Evolutionary conservation across 2,329 filamentous ascomycete species (phyloP).

Genomic region (Cladophialophora immunda): DNA sequence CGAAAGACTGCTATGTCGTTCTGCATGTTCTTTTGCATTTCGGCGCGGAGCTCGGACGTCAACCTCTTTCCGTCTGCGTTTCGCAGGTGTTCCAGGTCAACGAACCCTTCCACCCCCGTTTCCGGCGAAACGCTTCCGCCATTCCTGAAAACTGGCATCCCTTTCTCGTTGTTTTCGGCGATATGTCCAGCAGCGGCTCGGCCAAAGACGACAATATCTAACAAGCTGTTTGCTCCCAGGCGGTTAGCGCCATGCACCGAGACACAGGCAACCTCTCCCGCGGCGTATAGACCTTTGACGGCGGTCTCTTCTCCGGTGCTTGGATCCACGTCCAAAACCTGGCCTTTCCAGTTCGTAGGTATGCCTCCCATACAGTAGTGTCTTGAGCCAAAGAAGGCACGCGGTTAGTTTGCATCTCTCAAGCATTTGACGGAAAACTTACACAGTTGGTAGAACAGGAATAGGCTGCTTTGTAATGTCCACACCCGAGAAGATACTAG

Average conservation of each 20-base stretch:
- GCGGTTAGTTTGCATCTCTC: not conserved
- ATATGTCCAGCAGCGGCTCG: conserved; percentile 97
- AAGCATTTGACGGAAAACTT: not conserved
- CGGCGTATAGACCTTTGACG: conserved; percentile 93
- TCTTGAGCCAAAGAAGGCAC: conserved; percentile 8
- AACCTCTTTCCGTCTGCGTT: conserved; percentile 78
- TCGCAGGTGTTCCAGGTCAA: conserved; percentile 75
- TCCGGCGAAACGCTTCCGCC: conserved; percentile 81
- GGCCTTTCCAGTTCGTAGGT: conserved; percentile 94
- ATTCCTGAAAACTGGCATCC: conserved; percentile 64
- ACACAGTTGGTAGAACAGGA: conserved; percentile 89
- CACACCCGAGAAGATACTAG: conserved; percentile 95
- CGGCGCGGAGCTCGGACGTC: conserved; percentile 80
- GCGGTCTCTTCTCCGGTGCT: conserved; percentile 87
- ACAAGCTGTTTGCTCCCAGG: conserved; percentile 95
- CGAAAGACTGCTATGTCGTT: conserved; percentile 91
- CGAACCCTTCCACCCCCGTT: conserved; percentile 77
- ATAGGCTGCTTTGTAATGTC: conserved; percentile 98
- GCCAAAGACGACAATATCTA: conserved; percentile 97
- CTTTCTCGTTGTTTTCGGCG: conserved; percentile 89
- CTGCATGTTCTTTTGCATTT: conserved; percentile 96
- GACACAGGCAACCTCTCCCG: conserved; percentile 95
- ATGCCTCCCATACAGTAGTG: conserved; percentile 99
- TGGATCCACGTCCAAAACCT: conserved; percentile 86
- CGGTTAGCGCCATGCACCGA: conserved; percentile 98